phyloP scores from a whole-genome alignment of 2,329 filamentous ascomycete genomes.

The Aspergillus luchuensis region DNA sequence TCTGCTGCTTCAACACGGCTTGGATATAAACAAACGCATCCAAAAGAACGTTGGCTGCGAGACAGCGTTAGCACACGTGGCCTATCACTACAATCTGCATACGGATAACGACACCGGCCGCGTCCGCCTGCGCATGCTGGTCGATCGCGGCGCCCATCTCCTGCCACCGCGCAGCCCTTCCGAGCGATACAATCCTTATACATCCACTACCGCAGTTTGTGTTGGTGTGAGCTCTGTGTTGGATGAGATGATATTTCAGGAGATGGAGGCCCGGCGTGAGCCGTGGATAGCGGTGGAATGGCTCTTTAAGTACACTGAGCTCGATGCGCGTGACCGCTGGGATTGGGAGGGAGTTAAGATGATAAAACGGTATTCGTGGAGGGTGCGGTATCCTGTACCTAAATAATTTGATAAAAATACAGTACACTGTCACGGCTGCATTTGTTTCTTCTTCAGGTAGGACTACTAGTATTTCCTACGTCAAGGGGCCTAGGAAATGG shows the following conservation, averaged over 20 bases:
- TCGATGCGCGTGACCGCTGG: not conserved
- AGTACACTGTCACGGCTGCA: too few species aligned
- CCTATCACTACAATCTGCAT: not conserved
- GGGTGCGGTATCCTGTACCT: not conserved
- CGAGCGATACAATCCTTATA: not conserved
- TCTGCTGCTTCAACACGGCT: not conserved
- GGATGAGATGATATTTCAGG: not conserved
- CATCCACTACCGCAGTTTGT: too few species aligned
- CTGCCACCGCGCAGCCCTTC: not conserved
- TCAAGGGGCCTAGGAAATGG: too few species aligned
- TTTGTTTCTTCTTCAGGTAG: rapidly evolving
- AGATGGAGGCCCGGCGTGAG: not conserved
- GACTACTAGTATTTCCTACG: too few species aligned
- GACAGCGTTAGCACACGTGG: not conserved
- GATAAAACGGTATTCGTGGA: not conserved
- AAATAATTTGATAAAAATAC: too few species aligned
- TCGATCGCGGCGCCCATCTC: not conserved
- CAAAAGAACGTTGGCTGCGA: rapidly evolving
- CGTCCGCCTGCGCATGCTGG: not conserved
- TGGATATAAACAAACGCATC: not conserved
- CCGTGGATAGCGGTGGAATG: not conserved
- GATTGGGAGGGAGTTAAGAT: not conserved
- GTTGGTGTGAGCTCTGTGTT: not conserved
- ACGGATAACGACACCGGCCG: not conserved
- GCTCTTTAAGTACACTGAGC: not conserved